These are phyloP conservation scores for Phytophthora litchii DNA, from an alignment of 352 stramenopile genomes.

Conservation along the genomic window DNA sequence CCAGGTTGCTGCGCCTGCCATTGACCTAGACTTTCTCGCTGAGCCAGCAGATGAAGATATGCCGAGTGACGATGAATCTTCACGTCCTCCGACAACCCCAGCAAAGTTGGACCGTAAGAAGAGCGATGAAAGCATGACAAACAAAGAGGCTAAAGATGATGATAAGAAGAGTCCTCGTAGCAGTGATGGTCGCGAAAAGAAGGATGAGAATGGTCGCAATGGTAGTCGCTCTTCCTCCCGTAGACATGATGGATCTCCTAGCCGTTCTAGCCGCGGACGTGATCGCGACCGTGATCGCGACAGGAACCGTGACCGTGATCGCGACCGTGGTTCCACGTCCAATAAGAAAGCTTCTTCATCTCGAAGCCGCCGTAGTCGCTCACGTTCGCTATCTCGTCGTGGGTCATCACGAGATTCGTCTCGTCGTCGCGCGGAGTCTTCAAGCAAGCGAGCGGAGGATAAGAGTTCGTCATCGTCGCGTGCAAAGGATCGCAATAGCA, in stretches of 20 bases:
- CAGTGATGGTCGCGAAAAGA: constrained; percentile 16
- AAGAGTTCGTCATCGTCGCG: constrained; percentile 25
- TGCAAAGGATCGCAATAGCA: constrained; percentile 31
- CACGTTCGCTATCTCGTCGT: constrained; percentile 52
- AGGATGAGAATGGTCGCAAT: constrained; percentile 16
- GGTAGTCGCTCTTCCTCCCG: constrained; percentile 31
- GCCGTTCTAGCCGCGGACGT: constrained; percentile 33
- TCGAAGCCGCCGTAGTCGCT: constrained; percentile 44
- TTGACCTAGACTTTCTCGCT: constrained; percentile 83
- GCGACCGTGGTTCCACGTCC: constrained; percentile 29
- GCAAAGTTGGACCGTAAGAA: constrained; percentile 32
- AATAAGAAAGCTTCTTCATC: constrained; percentile 32
- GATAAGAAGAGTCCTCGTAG: constrained; percentile 31
- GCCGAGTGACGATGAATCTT: constrained; percentile 46
- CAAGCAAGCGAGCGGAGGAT: constrained; percentile 14
- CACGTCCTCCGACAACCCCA: constrained; percentile 8
- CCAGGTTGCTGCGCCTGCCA: constrained; percentile 77
- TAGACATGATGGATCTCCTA: constrained; percentile 41
- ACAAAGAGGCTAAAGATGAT: constrained; percentile 31
- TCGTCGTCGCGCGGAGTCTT: constrained; percentile 21
- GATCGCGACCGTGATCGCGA: constrained; percentile 13
- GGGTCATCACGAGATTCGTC: constrained; percentile 42
- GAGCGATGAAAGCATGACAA: constrained; percentile 39
- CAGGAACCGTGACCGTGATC: constrained; percentile 19
- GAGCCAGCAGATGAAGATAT: constrained; percentile 55